Evolutionary conservation across 805 yeast genomes (phyloP).

Genomic region (Metschnikowia picachoensis): DNA sequence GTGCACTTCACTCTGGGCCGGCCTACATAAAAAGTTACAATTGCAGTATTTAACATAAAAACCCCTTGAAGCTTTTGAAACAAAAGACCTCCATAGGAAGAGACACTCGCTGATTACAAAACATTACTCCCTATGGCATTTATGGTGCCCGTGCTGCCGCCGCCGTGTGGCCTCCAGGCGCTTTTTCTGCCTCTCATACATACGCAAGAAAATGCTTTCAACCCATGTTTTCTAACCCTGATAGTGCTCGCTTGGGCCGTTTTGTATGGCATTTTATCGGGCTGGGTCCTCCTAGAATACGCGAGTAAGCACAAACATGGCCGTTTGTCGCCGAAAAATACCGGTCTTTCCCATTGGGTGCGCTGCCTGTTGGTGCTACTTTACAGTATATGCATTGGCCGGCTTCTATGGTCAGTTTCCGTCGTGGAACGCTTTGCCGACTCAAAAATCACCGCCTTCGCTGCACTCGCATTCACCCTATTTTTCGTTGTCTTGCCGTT

Average conservation of each 20-base stretch:
- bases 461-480: constrained; percentile 2
- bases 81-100: too few species aligned
- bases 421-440: constrained; percentile 25
- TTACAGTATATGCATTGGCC: constrained; percentile 16
- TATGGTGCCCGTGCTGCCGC: constrained; percentile 13
- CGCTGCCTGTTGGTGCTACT: constrained; percentile 19
- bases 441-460: constrained; percentile 17
- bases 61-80: too few species aligned
- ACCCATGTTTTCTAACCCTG: constrained; percentile 30
- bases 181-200: constrained; percentile 22
- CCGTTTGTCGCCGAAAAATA: constrained; percentile 17
- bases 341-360: constrained; percentile 25
- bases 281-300: neutral
- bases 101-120: neutral
- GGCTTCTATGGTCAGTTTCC: constrained; percentile 14
- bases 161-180: constrained; percentile 18
- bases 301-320: constrained; percentile 16
- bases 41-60: too few species aligned
- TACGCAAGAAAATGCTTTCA: constrained; percentile 29
- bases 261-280: constrained; percentile 4
- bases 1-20: too few species aligned
- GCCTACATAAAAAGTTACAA: too few species aligned
- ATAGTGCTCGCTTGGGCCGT: constrained; percentile 11
- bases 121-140: neutral
- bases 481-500: constrained; percentile 34